Base-by-base conservation (phyloP, 306 rosid species). In the Quillaja saponaria region DNA sequence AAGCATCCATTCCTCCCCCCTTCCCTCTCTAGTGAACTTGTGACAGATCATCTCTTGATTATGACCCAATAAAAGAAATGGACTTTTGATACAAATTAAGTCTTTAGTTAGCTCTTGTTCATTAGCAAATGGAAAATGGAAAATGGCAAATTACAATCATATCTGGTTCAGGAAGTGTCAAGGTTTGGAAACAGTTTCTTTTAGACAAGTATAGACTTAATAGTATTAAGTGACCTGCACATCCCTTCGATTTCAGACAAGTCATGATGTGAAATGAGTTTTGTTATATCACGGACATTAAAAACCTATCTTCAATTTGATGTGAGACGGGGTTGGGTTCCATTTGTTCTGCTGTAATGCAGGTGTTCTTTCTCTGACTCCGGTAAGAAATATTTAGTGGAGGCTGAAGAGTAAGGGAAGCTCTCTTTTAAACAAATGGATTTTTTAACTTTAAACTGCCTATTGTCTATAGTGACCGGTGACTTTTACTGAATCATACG, bases 201-300 rank as follows among this genome's bases (percentile, higher is more conserved):
- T 60, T n/a, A n/a, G n/a, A n/a, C n/a, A n/a, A n/a, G n/a, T n/a
- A 44, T 51, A 8, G 51, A 31, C 34, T 15, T 47, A 25, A 33
- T 37, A 53, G 34, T 61, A 19, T 33, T 47, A 39, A n/a, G n/a
- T n/a, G 33, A 63, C 47, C 47, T 42, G 38, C 20, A 13, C 4
- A 15, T 19, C 39, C 53, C 33, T 68, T 51, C 68, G 63, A 10
- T 18, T 62, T 61, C 64, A 33, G 44, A 16, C 54, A 41, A 2
- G 47, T 16, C 70, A 13, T 33, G 25, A 17, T 31, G 38, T 16
- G 33, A 37, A 35, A 45, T 34, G n/a, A n/a, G n/a, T n/a, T n/a
- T n/a, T n/a, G n/a, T n/a, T n/a, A n/a, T n/a, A n/a, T n/a, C n/a
- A n/a, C n/a, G n/a, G n/a, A n/a, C n/a, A n/a, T n/a, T n/a, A 14